These are phyloP conservation scores for Aureobasidium lini DNA, from an alignment of 2,329 filamentous ascomycete species.

Conservation along the genomic window DNA sequence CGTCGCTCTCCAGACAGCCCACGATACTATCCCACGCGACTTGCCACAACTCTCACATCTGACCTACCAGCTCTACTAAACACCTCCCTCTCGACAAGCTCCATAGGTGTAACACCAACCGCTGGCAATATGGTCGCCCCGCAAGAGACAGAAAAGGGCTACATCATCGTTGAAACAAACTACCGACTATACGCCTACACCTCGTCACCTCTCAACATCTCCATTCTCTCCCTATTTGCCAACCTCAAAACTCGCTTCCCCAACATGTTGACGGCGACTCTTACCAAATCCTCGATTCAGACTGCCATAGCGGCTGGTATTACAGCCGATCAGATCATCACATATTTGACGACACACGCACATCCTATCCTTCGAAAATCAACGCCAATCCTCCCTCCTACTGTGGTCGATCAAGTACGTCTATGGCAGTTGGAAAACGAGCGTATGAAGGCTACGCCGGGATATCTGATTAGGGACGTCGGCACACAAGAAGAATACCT, in stretches of 20 bases:
- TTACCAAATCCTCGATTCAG: slow-evolving; percentile 82
- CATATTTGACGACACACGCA: slow-evolving; percentile 83
- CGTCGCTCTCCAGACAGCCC: slow-evolving; percentile 37
- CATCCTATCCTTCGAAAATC: slow-evolving; percentile 85
- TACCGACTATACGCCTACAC: slow-evolving; percentile 98
- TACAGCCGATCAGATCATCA: slow-evolving; percentile 89
- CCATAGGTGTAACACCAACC: slow-evolving; percentile 26
- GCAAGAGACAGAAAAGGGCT: slow-evolving; percentile 53
- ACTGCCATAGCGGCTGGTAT: slow-evolving; percentile 84
- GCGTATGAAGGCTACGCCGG: slow-evolving; percentile 74
- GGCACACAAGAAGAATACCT: slow-evolving; percentile 56
- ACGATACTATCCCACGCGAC: slow-evolving; percentile 78
- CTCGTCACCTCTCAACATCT: slow-evolving; percentile 85
- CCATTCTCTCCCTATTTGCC: slow-evolving; percentile 83
- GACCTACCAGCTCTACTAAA: slow-evolving; percentile 66
- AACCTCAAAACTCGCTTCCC: slow-evolving; percentile 85
- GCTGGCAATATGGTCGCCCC: slow-evolving; percentile 26
- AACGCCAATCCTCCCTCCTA: slow-evolving; percentile 77
- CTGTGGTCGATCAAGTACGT: slow-evolving; percentile 93
- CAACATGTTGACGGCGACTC: slow-evolving; percentile 85
- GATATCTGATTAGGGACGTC: slow-evolving; percentile 89
- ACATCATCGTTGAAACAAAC: slow-evolving; percentile 96
- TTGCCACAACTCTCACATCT: slow-evolving; percentile 85
- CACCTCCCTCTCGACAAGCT: slow-evolving; percentile 56
- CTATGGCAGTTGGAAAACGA: slow-evolving; percentile 98